Conservation (phyloP, 208 protist genomes). For the Porcisia hertigi region DNA sequence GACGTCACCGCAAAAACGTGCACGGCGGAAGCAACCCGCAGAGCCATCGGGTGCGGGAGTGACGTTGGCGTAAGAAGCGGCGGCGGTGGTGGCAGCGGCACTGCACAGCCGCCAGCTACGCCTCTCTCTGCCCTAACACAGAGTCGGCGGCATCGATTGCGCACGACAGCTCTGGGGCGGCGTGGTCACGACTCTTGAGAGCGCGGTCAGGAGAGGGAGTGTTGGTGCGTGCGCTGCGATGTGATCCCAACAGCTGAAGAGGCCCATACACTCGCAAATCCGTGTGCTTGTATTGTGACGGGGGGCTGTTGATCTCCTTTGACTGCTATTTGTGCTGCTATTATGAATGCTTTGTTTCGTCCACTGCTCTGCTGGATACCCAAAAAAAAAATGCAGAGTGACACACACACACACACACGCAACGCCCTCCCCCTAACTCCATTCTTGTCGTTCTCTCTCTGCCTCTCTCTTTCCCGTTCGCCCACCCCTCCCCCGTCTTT, state of each 20-base stretch:
- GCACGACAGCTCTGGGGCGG: neutral
- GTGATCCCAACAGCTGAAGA: neutral
- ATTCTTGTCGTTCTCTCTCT: neutral
- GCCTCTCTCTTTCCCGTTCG: neutral
- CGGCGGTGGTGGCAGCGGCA: neutral
- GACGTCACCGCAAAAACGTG: neutral
- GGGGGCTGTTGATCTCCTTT: neutral
- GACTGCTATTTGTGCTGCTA: neutral
- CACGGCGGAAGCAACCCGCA: neutral
- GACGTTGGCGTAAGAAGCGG: neutral
- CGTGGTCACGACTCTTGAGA: neutral
- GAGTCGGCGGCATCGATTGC: constrained; percentile 9
- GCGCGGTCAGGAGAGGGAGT: neutral
- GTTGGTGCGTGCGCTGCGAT: neutral
- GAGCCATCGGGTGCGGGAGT: neutral
- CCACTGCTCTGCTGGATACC: too few relatives aligned
- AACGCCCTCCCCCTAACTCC: neutral
- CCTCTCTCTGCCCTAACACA: constrained; percentile 1
- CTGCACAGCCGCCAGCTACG: neutral
- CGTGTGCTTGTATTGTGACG: neutral
- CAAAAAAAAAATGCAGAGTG: neutral
- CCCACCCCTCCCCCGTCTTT: too few relatives aligned
- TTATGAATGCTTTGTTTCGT: neutral
- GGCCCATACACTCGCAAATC: neutral
- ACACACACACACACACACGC: neutral